Evolutionary conservation across 1,139 yeast species (phyloP), one percentile per base, ranked within the genome.

Genomic region (Hansenula lynferdii): DNA sequence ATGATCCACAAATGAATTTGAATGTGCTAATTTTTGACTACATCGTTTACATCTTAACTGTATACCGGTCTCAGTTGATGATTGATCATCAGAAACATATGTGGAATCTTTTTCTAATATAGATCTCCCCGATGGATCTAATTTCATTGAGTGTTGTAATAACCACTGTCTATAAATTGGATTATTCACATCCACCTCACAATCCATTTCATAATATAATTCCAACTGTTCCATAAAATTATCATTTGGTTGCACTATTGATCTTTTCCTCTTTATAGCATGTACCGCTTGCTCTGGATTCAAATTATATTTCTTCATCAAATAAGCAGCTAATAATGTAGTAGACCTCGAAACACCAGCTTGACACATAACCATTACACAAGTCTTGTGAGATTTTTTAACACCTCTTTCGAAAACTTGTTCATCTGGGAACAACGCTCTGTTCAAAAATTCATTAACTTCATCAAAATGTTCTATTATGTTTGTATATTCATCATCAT

Each of bases 301-400:
- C 57, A 86, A 69, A 8, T 76, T 71, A 59, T 82, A 79, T 44
- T 76, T 72, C 53, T 76, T 75, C 94, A 92, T 89, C 44, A 92
- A 61, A 57, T 83, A 92, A 2, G 95, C 95, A 30, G 80, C 70
- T 12, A 80, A 66, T 24, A 87, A 67, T 0, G 95, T 65, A 0
- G 77, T 86, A 1, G 96, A 83, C 47, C 98, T 66, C 3, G 96
- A 85, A 21, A 80, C 75, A 1, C 98, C 98, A 23, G 96, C 96
- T 40, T 89, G 86, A 57, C 94, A 84, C 55, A 83, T 86, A 6
- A 84, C 65, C 34, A 79, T 63, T 0, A 83, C 55, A 29, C 66
- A 67, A 2, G 70, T 71, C 43, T 55, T 53, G 43, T 76, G 84
- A 38, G 70, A 67, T 15, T 56, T 56, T 42, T 63, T 61, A 14